Percentiles rank a stretch among this genome's conserved stretches.
Evolutionary conservation across 1,284 basidiomycete genomes (phyloP).

Genomic region (Papiliotrema terrestris): DNA sequence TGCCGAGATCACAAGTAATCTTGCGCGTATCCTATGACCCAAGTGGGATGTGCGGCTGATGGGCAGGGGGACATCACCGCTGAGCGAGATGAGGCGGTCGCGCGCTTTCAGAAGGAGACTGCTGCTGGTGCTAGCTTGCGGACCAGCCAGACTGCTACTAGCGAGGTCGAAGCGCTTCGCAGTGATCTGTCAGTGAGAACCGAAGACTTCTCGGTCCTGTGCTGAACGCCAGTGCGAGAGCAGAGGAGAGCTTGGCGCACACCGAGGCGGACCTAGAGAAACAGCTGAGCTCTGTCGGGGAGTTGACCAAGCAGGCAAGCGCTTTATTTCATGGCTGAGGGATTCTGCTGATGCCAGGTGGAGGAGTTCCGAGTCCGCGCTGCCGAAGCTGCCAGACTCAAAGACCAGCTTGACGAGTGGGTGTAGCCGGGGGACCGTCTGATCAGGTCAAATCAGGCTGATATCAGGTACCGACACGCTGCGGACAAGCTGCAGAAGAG

Average conservation of each 20-base stretch:
- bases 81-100: slow-evolving; percentile 24
- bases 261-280: slow-evolving; percentile 76
- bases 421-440: slow-evolving; percentile 29
- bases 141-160: slow-evolving; percentile 37
- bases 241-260: slow-evolving; percentile 78
- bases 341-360: slow-evolving; percentile 43
- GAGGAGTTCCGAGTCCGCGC: slow-evolving; percentile 79
- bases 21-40: slow-evolving; percentile 13
- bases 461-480: slow-evolving; percentile 72
- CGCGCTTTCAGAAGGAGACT: slow-evolving; percentile 9
- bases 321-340: too few relatives aligned
- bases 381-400: slow-evolving; percentile 71
- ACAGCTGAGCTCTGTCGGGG: slow-evolving; percentile 63
- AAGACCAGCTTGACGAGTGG: slow-evolving; percentile 92
- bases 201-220: too few relatives aligned
- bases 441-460: not conserved
- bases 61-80: slow-evolving; percentile 24
- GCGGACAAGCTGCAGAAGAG: slow-evolving; percentile 87
- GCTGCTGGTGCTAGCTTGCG: slow-evolving; percentile 62
- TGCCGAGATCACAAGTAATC: slow-evolving; percentile 26
- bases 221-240: slow-evolving; percentile 49
- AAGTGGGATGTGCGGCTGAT: not conserved
- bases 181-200: slow-evolving; percentile 73
- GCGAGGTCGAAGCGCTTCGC: slow-evolving; percentile 72
- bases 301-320: slow-evolving; percentile 62